These are phyloP conservation scores for Cystobasidiaceae sp. DNA, from an alignment of 1,284 basidiomycete genomes.

Conservation along the genomic window DNA sequence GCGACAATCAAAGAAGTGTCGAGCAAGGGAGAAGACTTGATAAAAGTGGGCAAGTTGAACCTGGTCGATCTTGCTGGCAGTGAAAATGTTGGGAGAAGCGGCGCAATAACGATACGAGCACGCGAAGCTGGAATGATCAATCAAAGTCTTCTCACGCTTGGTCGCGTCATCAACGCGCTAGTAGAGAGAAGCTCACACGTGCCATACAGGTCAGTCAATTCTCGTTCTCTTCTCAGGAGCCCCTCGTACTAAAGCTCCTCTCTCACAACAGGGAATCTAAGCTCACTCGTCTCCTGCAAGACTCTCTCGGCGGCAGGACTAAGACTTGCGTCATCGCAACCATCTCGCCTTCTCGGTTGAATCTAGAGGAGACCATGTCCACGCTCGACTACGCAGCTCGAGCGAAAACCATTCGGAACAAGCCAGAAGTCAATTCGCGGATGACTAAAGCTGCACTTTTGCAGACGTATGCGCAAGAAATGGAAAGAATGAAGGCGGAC, in stretches of 20 bases:
- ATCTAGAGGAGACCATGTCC: slow-evolving; percentile 94
- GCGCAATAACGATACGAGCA: slow-evolving; percentile 90
- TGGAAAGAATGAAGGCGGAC: slow-evolving; percentile 87
- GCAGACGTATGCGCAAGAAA: slow-evolving; percentile 93
- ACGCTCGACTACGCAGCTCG: slow-evolving; percentile 96
- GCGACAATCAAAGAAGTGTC: slow-evolving; percentile 78
- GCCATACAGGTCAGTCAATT: slow-evolving; percentile 76
- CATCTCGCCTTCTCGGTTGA: slow-evolving; percentile 80
- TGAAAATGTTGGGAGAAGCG: slow-evolving; percentile 93
- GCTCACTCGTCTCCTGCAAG: slow-evolving; percentile 93
- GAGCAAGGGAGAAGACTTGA: slow-evolving; percentile 71
- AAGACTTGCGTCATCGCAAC: slow-evolving; percentile 99
- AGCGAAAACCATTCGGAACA: slow-evolving; percentile 93
- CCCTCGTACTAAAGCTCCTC: not conserved
- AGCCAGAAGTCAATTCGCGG: slow-evolving; percentile 90
- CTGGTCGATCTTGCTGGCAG: slow-evolving; percentile 95
- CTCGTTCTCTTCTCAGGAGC: not conserved
- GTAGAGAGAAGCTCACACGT: slow-evolving; percentile 85
- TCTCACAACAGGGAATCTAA: slow-evolving; percentile 56
- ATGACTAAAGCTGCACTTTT: slow-evolving; percentile 88
- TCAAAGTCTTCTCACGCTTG: slow-evolving; percentile 90
- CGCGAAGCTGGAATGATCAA: slow-evolving; percentile 99
- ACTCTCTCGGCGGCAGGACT: slow-evolving; percentile 94
- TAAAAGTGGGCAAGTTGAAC: slow-evolving; percentile 92
- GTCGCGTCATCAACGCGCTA: slow-evolving; percentile 92